A percentile compares a stretch with the other conserved stretches of the same genome.
These are phyloP conservation scores for Daedalea quercina DNA, from an alignment of 768 basidiomycete genomes.

Conservation along the genomic window DNA sequence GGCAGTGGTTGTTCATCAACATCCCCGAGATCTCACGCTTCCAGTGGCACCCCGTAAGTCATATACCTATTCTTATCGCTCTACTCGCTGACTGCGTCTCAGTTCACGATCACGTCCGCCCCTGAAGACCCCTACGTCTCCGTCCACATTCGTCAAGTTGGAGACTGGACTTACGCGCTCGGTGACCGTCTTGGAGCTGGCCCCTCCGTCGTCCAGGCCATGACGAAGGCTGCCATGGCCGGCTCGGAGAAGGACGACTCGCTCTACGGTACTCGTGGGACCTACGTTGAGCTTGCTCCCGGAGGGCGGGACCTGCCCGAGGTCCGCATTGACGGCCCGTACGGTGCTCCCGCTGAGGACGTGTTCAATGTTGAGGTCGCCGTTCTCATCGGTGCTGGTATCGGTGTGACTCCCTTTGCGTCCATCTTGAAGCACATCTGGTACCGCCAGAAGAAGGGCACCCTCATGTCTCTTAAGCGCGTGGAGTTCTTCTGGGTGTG, in stretches of 20 bases:
- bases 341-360: conserved; percentile 90
- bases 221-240: conserved; percentile 76
- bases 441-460: conserved; percentile 80
- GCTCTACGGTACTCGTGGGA: conserved; percentile 49
- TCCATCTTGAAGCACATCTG: conserved; percentile 94
- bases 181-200: conserved; percentile 84
- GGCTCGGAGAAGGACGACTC: conserved; percentile 58
- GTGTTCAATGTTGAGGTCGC: conserved; percentile 84
- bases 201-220: conserved; percentile 65
- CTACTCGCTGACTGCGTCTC: conserved; percentile 4
- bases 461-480: conserved; percentile 72
- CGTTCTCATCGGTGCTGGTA: conserved; percentile 89
- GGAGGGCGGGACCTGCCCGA: conserved; percentile 51
- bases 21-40: conserved; percentile 77
- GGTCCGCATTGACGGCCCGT: conserved; percentile 85
- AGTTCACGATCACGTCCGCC: conserved; percentile 95
- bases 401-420: conserved; percentile 94
- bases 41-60: conserved; percentile 96
- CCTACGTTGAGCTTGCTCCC: conserved; percentile 74
- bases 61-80: background rate
- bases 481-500: conserved; percentile 96
- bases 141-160: conserved; percentile 89
- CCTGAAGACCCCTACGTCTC: conserved; percentile 93
- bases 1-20: conserved; percentile 89
- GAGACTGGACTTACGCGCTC: conserved; percentile 79